Evolutionary conservation across 2,329 filamentous ascomycete genomes (phyloP), one percentile per base, ranked within the genome.

Genomic region (Ceratocystis ficicola): DNA sequence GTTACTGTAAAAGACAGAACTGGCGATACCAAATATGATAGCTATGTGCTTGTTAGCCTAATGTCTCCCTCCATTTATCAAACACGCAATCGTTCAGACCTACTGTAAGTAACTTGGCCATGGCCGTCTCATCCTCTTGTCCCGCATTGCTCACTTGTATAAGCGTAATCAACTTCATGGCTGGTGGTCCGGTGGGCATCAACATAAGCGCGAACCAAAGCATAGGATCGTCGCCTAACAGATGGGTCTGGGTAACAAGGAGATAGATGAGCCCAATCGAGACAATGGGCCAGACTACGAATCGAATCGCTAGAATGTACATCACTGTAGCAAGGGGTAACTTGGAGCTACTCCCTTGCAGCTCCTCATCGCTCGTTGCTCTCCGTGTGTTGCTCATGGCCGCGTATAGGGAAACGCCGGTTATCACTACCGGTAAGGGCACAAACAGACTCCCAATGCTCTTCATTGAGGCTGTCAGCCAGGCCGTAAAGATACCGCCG

Each of bases 381-480:
- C 20, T 32, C 8, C 12, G 52, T 30, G 52, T 55, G 25, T 15
- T 57, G 32, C n/a, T 20, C 69, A 83, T 75, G 17, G 81, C 79
- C 25, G 78, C 78, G 65, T 80, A 83, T 1, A 88, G 77, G 69
- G 85, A 85, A n/a, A 86, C 82, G 1, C 86, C 85, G 0, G 86
- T 84, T 0, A 88, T 79, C 17, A 88, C 79, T 17, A 88, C 82
- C 36, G 86, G 86, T 30, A 86, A 74, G 0, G 83, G 79, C 0
- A 86, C 83, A 71, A 88, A 88, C 0, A 88, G 76, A 0, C 79
- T 77, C 2, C 86, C 85, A 25, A 87, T 77, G 65, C 84, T 86
- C 69, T 83, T 79, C 22, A 88, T 73, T 0, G 81, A 80, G 0
- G 79, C 77, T 0, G 85, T 87, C 48, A 88, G 74, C 85, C 85